Percentiles rank a stretch among this genome's conserved stretches.
Conservation (phyloP, 306 rosid genomes). For the Gynostemma pentaphyllum region DNA sequence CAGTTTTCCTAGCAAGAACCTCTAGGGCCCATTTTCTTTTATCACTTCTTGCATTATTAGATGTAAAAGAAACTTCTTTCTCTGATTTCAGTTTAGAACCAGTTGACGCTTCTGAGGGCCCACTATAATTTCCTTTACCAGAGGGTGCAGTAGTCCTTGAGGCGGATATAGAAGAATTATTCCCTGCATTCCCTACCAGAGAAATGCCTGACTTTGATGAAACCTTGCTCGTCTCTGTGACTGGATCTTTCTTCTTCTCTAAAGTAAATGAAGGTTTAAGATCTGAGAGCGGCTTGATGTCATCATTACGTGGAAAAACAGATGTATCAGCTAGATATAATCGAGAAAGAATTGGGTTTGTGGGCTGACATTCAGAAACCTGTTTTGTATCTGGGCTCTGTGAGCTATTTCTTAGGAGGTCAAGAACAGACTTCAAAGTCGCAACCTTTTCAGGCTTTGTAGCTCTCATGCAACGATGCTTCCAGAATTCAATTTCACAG, state of each 20-base stretch:
- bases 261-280: slow-evolving; percentile 38
- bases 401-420: slow-evolving; percentile 52
- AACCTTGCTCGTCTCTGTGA: slow-evolving; percentile 28
- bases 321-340: slow-evolving; percentile 93
- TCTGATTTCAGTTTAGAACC: slow-evolving; percentile 29
- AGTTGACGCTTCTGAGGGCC: slow-evolving; percentile 28
- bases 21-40: slow-evolving; percentile 95
- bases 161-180: slow-evolving; percentile 26
- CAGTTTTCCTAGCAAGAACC: slow-evolving; percentile 77
- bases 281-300: slow-evolving; percentile 65
- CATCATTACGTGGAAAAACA: slow-evolving; percentile 78
- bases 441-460: slow-evolving; percentile 77
- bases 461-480: slow-evolving; percentile 68
- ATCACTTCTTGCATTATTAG: slow-evolving; percentile 43
- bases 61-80: slow-evolving; percentile 32
- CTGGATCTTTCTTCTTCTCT: slow-evolving; percentile 36
- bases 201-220: slow-evolving; percentile 26
- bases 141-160: slow-evolving; percentile 28
- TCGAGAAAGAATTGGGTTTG: slow-evolving; percentile 77
- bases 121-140: slow-evolving; percentile 27
- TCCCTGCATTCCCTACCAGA: slow-evolving; percentile 27
- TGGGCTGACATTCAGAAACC: slow-evolving; percentile 40
- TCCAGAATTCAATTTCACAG: slow-evolving; percentile 96
- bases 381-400: slow-evolving; percentile 30
- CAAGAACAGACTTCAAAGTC: slow-evolving; percentile 91